These are phyloP conservation scores for Pyrus bretschneideri DNA, from an alignment of 306 rosid species.

Conservation along the genomic window DNA sequence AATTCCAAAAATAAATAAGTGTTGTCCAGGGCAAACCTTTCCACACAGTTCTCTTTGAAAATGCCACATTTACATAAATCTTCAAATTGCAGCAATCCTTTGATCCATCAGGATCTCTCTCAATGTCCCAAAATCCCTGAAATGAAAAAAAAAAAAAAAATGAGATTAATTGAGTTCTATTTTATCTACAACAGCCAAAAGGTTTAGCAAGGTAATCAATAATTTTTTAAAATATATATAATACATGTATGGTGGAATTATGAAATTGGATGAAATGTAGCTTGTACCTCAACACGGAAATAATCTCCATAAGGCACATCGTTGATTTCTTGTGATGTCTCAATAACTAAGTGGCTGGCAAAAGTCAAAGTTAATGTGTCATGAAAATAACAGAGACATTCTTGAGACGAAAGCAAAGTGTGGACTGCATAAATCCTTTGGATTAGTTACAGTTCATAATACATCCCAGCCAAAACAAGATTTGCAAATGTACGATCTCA, in stretches of 20 bases:
- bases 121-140: constrained; percentile 72
- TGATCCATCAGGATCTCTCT: constrained; percentile 51
- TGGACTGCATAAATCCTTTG: neutral
- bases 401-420: neutral
- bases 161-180: neutral
- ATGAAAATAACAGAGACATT: neutral
- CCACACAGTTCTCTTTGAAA: constrained; percentile 73
- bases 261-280: constrained; percentile 4
- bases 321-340: constrained; percentile 82
- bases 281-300: constrained; percentile 80
- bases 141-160: neutral
- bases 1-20: neutral
- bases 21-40: constrained; percentile 49
- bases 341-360: constrained; percentile 81
- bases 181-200: neutral
- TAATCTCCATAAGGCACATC: constrained; percentile 90
- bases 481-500: neutral
- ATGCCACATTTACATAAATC: constrained; percentile 72
- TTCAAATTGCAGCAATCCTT: constrained; percentile 51
- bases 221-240: neutral
- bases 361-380: constrained; percentile 23
- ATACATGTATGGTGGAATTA: neutral
- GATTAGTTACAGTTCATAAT: neutral
- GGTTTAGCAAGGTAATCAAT: neutral
- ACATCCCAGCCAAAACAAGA: neutral